A percentile compares a stretch with the other conserved stretches of the same genome.
These are phyloP conservation scores for Capronia epimyces DNA, from an alignment of 2,329 filamentous ascomycete genomes.

Conservation along the genomic window DNA sequence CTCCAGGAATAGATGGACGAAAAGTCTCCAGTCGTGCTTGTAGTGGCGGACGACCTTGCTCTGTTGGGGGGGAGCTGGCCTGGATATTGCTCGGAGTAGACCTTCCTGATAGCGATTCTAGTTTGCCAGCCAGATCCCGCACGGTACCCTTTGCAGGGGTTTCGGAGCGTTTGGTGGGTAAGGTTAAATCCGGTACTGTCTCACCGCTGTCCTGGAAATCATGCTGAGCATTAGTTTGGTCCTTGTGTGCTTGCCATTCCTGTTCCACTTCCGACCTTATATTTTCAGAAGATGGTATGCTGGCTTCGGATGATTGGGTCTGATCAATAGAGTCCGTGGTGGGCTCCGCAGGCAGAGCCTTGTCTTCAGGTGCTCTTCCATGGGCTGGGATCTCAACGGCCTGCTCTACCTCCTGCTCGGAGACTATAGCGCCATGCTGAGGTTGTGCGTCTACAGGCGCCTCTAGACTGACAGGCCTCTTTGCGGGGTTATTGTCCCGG, in stretches of 20 bases:
- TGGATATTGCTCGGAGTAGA: constrained; percentile 21
- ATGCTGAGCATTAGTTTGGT: constrained; percentile 9
- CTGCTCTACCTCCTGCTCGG: background rate
- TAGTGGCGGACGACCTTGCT: constrained; percentile 10
- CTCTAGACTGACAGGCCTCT: constrained; percentile 50
- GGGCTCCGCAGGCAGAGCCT: constrained; percentile 34
- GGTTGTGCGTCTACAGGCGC: constrained; percentile 37
- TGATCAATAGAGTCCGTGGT: constrained; percentile 17
- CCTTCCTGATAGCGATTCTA: constrained; percentile 36
- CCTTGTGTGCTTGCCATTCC: constrained; percentile 17
- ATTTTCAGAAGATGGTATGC: background rate
- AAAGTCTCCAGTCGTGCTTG: constrained; percentile 40
- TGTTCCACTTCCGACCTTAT: constrained; percentile 18
- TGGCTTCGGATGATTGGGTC: background rate
- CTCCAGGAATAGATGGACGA: constrained; percentile 48
- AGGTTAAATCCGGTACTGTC: background rate
- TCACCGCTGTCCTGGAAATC: constrained; percentile 4
- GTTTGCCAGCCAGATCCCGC: constrained; percentile 48
- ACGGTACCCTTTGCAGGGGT: constrained; percentile 49
- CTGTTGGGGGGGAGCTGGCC: background rate
- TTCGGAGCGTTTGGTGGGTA: constrained; percentile 35
- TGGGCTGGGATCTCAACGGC: constrained; percentile 1
- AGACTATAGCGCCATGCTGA: constrained; percentile 41
- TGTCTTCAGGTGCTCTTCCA: background rate
- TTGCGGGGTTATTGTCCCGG: constrained; percentile 57